A percentile compares a stretch with the other conserved stretches of the same genome.
These are phyloP conservation scores for Paragyromitra xinjiangensis DNA, from an alignment of 495 filamentous ascomycete genomes.

Conservation along the genomic window DNA sequence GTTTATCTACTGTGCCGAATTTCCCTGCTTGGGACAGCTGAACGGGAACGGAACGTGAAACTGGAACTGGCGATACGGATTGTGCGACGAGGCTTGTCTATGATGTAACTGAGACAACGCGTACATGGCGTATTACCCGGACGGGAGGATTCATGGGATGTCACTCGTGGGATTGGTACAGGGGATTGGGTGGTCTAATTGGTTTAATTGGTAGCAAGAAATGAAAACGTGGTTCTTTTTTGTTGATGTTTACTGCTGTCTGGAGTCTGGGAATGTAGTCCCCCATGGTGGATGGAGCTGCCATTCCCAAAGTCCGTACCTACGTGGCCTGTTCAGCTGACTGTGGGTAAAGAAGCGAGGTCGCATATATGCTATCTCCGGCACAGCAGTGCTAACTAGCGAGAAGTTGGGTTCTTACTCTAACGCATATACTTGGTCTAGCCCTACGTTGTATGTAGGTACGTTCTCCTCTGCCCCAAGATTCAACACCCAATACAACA, in stretches of 20 bases:
- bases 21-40: conserved; percentile 14
- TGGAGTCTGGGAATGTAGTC: not conserved
- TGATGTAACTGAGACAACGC: conserved; percentile 35
- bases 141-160: not conserved
- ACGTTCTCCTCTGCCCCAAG: not conserved
- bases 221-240: not conserved
- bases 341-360: not conserved
- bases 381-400: not conserved
- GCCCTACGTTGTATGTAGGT: not conserved
- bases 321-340: not conserved
- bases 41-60: not conserved
- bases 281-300: not conserved
- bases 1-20: conserved; percentile 10
- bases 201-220: not conserved
- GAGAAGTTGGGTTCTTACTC: no score
- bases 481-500: not conserved
- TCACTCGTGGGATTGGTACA: conserved; percentile 22
- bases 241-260: not conserved
- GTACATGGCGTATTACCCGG: conserved; percentile 34
- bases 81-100: conserved; percentile 7
- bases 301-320: not conserved
- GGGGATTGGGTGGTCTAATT: not conserved
- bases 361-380: not conserved
- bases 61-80: not conserved
- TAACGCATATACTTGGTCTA: not conserved